A percentile compares a stretch with the other conserved stretches of the same genome.
These are phyloP conservation scores for Centrapalus pauciflorus DNA, from an alignment of 129 eudicot species.

Conservation along the genomic window DNA sequence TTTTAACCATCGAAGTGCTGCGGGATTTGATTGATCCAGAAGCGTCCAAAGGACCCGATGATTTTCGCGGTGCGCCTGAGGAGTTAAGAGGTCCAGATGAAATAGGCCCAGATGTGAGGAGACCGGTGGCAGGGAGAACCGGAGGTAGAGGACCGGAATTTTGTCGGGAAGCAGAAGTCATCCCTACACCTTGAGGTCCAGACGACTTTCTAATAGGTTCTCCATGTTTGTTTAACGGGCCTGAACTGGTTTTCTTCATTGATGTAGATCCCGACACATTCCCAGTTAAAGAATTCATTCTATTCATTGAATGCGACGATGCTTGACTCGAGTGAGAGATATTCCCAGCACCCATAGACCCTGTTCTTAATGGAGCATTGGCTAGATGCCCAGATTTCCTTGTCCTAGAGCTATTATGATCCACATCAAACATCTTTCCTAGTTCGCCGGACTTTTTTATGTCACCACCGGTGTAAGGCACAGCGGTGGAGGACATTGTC, in stretches of 20 bases:
- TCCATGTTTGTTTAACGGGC: slow-evolving; percentile 83
- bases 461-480: slow-evolving; percentile 84
- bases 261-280: slow-evolving; percentile 53
- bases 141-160: slow-evolving; percentile 83
- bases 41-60: slow-evolving; percentile 77
- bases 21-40: slow-evolving; percentile 46
- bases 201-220: slow-evolving; percentile 76
- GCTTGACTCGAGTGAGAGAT: slow-evolving; percentile 48
- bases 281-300: slow-evolving; percentile 41
- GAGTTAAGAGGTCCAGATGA: slow-evolving; percentile 76
- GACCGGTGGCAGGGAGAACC: slow-evolving; percentile 77
- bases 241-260: slow-evolving; percentile 66
- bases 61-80: slow-evolving; percentile 74
- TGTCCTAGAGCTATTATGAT: slow-evolving; percentile 50
- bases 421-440: slow-evolving; percentile 81
- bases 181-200: slow-evolving; percentile 71
- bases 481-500: slow-evolving; percentile 77
- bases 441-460: slow-evolving; percentile 78
- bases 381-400: slow-evolving; percentile 75
- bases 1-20: slow-evolving; percentile 44
- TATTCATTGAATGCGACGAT: slow-evolving; percentile 34
- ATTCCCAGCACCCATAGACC: slow-evolving; percentile 59
- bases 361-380: slow-evolving; percentile 64
- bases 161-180: slow-evolving; percentile 57
- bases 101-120: slow-evolving; percentile 70